Percentiles rank a stretch among this genome's conserved stretches.
These are phyloP conservation scores for Talaromyces sp. DNA, from an alignment of 2,329 filamentous ascomycete genomes.

Conservation along the genomic window DNA sequence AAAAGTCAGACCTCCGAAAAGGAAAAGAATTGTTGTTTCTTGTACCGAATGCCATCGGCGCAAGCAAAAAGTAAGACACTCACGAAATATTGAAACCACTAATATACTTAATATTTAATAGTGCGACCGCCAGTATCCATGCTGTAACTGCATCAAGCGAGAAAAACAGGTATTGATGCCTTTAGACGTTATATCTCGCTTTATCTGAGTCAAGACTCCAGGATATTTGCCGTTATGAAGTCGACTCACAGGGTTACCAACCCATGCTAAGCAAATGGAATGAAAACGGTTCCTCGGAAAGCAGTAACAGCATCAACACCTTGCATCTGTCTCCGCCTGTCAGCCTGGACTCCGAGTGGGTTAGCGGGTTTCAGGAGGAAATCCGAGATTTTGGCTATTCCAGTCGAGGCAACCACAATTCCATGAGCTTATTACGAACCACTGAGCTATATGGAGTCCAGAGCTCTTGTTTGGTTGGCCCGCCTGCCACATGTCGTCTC, in stretches of 20 bases:
- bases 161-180: slow-evolving; percentile 11
- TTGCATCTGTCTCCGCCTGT: background rate
- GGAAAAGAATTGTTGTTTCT: slow-evolving; percentile 12
- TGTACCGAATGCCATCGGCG: slow-evolving; percentile 16
- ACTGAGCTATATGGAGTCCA: slow-evolving; percentile 3
- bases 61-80: slow-evolving; percentile 15
- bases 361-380: slow-evolving; percentile 4
- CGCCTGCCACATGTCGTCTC: background rate
- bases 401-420: slow-evolving; percentile 9
- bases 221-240: slow-evolving; percentile 16
- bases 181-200: background rate
- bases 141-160: slow-evolving; percentile 16
- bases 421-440: slow-evolving; percentile 13
- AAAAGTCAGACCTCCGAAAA: slow-evolving; percentile 6
- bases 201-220: slow-evolving; percentile 3
- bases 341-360: background rate
- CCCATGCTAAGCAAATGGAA: background rate
- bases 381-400: slow-evolving; percentile 15
- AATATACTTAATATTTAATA: slow-evolving; percentile 1
- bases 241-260: slow-evolving; percentile 2
- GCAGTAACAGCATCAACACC: background rate
- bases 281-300: background rate
- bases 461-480: background rate
- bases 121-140: slow-evolving; percentile 17
- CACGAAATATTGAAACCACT: background rate